Percentiles rank a stretch among this genome's conserved stretches.
Conservation (phyloP, 768 basidiomycete species). For the Phanerochaete carnosa region DNA sequence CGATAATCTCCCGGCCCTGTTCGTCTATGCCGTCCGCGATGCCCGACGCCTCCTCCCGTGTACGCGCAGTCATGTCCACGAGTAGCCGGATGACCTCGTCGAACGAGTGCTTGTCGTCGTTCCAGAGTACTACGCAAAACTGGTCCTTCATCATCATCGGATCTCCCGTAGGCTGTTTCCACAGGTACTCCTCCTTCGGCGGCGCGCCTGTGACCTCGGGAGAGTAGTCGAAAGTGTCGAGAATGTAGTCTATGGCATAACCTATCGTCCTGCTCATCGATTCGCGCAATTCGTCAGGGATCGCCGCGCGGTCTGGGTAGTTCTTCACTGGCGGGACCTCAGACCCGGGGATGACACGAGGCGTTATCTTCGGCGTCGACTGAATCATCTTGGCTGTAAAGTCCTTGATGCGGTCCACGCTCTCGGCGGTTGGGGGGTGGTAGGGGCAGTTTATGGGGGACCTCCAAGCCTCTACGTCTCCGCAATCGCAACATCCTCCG, state of each 20-base stretch:
- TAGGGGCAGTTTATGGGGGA: constrained; percentile 62
- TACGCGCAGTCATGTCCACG: constrained; percentile 48
- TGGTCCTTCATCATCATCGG: constrained; percentile 71
- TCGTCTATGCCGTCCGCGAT: constrained; percentile 67
- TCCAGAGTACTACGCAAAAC: constrained; percentile 87
- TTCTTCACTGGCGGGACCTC: constrained; percentile 60
- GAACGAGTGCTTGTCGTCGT: constrained; percentile 95
- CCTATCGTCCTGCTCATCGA: constrained; percentile 70
- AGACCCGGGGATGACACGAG: constrained; percentile 37
- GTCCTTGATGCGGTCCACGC: constrained; percentile 26
- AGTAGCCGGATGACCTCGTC: constrained; percentile 81
- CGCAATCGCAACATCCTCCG: constrained; percentile 94
- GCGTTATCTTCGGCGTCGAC: constrained; percentile 31
- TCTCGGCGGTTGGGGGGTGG: constrained; percentile 55
- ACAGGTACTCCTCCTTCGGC: constrained; percentile 61
- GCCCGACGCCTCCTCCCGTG: constrained; percentile 53
- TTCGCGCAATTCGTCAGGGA: constrained; percentile 68
- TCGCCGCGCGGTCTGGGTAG: constrained; percentile 51
- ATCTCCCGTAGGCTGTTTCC: constrained; percentile 71
- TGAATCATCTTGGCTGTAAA: constrained; percentile 22
- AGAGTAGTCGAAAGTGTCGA: constrained; percentile 79
- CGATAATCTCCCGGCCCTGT: constrained; percentile 78
- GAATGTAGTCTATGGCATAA: constrained; percentile 77
- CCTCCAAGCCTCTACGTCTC: constrained; percentile 88
- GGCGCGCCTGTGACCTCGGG: constrained; percentile 77